Evolutionary conservation across 73 alveolate species (phyloP).

Genomic region (Symbiodinium natans): DNA sequence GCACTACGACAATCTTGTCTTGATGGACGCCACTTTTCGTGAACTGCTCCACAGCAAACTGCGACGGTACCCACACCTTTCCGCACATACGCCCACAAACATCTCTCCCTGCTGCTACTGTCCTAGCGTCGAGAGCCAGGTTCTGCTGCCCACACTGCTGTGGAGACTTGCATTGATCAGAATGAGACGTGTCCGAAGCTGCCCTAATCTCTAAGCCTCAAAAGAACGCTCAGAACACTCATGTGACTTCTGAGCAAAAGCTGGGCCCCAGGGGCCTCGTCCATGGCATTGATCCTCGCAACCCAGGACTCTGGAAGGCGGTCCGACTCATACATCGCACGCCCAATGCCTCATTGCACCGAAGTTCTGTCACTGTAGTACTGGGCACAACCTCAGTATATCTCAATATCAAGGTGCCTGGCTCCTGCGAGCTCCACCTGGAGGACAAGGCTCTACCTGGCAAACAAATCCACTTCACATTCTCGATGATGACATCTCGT

Average conservation of each 20-base stretch:
- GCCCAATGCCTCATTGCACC: constrained; percentile 67
- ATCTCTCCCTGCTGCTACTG: no score
- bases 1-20: constrained; percentile 53
- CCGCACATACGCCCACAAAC: no score
- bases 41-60: constrained; percentile 70
- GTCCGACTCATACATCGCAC: constrained; percentile 81
- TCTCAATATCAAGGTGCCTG: neutral
- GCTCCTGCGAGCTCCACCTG: constrained; percentile 8
- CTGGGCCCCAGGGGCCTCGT: constrained; percentile 6
- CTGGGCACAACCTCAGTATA: neutral
- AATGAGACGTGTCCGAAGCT: no score
- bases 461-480: neutral
- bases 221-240: no score
- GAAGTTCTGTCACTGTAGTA: neutral
- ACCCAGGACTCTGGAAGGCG: constrained; percentile 67
- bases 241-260: no score
- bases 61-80: constrained; percentile 89
- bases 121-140: no score
- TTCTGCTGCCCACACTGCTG: no score
- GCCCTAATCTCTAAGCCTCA: no score
- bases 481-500: neutral
- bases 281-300: constrained; percentile 56
- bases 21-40: constrained; percentile 50
- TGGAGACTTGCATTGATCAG: no score
- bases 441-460: constrained; percentile 79